Conservation (phyloP, 441 rosid species). For the Dalechampia spathulata region DNA sequence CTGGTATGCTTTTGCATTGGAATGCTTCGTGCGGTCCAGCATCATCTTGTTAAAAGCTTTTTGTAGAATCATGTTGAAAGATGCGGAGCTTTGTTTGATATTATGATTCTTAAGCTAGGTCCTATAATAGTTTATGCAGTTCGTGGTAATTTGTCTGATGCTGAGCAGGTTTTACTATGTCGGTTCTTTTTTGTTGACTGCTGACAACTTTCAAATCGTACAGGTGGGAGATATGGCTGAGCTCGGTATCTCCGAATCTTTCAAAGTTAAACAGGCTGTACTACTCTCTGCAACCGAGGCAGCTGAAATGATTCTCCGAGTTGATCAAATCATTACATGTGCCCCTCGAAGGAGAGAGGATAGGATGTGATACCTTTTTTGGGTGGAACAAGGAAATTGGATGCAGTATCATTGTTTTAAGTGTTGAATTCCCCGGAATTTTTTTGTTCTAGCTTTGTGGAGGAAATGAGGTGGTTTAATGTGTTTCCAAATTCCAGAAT, state of each 20-base stretch:
- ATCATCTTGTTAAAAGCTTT: background rate
- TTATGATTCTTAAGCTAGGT: background rate
- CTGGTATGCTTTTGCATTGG: background rate
- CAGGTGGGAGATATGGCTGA: constrained; percentile 88
- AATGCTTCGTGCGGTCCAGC: background rate
- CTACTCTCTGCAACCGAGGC: constrained; percentile 97
- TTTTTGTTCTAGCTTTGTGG: background rate
- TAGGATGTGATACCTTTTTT: constrained; percentile 48
- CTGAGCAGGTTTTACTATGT: background rate
- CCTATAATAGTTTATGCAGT: background rate
- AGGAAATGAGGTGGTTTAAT: background rate
- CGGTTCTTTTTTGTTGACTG: constrained; percentile 2
- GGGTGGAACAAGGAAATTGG: background rate
- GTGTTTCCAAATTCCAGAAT: too few relatives aligned
- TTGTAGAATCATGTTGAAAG: too few relatives aligned
- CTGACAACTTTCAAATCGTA: constrained; percentile 6
- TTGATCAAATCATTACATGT: constrained; percentile 89
- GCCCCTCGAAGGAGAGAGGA: constrained; percentile 95
- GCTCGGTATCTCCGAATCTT: constrained; percentile 79
- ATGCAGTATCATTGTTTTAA: constrained; percentile 4
- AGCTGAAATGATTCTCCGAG: constrained; percentile 94
- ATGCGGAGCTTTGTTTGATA: background rate
- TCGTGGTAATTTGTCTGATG: background rate
- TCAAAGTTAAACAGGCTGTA: constrained; percentile 93
- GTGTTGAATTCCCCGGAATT: background rate